phyloP scores from a whole-genome alignment of 2,329 filamentous ascomycete species.

The Blastomyces emzantsi region DNA sequence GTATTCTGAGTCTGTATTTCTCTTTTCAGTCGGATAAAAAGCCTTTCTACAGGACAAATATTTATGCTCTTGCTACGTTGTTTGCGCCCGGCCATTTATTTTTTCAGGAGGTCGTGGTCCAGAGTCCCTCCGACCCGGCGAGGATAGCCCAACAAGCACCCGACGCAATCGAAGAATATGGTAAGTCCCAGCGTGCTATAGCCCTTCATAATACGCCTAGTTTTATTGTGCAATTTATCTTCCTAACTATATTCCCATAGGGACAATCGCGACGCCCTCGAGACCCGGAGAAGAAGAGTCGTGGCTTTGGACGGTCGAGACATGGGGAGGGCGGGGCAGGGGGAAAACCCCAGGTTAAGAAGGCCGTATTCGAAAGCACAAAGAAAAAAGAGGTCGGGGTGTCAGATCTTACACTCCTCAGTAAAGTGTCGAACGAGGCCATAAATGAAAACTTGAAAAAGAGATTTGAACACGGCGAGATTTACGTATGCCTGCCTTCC shows the following conservation, averaged over 20 bases:
- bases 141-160: background rate
- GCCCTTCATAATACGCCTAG: background rate
- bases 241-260: slow-evolving; percentile 18
- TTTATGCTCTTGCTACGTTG: slow-evolving; percentile 1
- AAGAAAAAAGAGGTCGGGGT: slow-evolving; percentile 99
- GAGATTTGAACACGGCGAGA: slow-evolving; percentile 92
- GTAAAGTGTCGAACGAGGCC: slow-evolving; percentile 97
- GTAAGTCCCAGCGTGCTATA: background rate
- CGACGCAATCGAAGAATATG: background rate
- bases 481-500: slow-evolving; percentile 56
- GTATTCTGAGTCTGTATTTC: background rate
- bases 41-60: background rate
- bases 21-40: background rate
- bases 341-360: slow-evolving; percentile 67
- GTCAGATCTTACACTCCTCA: slow-evolving; percentile 92
- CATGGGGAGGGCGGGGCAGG: slow-evolving; percentile 36
- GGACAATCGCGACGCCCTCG: slow-evolving; percentile 37
- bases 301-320: slow-evolving; percentile 35
- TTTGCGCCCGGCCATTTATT: background rate
- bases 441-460: slow-evolving; percentile 99
- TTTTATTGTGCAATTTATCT: background rate
- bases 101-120: background rate
- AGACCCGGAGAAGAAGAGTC: slow-evolving; percentile 36
- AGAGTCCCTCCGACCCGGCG: background rate
- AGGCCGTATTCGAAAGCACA: slow-evolving; percentile 87